Percentiles rank a stretch among this genome's conserved stretches.
These are phyloP conservation scores for Massariosphaeria phaeospora DNA, from an alignment of 495 filamentous ascomycete species.

Conservation along the genomic window DNA sequence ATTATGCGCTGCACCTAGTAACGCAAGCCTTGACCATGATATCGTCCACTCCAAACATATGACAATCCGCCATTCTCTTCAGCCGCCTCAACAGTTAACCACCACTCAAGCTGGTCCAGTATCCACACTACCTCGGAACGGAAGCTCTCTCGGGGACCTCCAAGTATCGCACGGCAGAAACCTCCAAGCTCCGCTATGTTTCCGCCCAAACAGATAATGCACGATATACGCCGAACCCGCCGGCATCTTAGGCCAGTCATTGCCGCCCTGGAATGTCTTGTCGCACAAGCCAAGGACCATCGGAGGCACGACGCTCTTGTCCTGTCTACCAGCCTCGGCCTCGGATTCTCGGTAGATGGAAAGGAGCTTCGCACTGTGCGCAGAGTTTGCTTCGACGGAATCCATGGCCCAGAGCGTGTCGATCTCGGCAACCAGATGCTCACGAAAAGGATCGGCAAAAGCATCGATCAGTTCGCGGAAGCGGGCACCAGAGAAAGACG, in stretches of 20 bases:
- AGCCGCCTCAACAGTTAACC: too few relatives aligned
- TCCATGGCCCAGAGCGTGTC: constrained; percentile 1
- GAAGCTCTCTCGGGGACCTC: constrained; percentile 10
- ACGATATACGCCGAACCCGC: neutral
- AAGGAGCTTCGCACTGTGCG: neutral
- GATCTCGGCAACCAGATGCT: constrained; percentile 16
- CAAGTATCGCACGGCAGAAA: constrained; percentile 21
- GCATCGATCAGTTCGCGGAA: neutral
- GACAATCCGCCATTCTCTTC: too few relatives aligned
- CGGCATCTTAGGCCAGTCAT: constrained; percentile 22
- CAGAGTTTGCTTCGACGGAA: neutral
- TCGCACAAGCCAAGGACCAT: constrained; percentile 19
- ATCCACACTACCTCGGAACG: constrained; percentile 7
- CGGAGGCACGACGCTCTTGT: constrained; percentile 11
- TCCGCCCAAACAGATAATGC: constrained; percentile 12
- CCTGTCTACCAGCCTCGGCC: constrained; percentile 1
- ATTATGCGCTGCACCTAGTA: too few relatives aligned
- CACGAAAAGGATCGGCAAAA: constrained; percentile 6
- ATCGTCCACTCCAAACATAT: too few relatives aligned
- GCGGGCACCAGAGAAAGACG: neutral
- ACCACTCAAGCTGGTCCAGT: too few relatives aligned
- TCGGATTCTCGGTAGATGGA: neutral
- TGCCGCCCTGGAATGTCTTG: constrained; percentile 21
- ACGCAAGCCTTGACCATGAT: too few relatives aligned
- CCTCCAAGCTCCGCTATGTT: constrained; percentile 9